Conservation (phyloP, 2,329 filamentous ascomycete genomes). For the Fonsecaea multimorphosa region DNA sequence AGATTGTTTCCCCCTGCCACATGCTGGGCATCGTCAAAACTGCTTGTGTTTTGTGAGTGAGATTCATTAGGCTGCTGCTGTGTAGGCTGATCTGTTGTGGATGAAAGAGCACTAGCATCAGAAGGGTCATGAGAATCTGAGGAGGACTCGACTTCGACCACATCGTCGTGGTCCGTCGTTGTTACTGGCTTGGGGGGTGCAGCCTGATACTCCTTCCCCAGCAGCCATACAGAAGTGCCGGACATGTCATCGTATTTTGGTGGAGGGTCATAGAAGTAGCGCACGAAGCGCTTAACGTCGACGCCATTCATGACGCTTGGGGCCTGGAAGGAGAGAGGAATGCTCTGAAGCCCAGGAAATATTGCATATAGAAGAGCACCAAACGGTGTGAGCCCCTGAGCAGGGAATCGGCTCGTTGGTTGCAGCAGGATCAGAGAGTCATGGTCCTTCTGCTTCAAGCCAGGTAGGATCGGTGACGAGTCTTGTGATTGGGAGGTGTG, state of each 20-base stretch:
- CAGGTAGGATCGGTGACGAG: constrained; percentile 7
- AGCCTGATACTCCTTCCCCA: constrained; percentile 65
- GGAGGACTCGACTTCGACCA: constrained; percentile 41
- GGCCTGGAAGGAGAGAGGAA: constrained; percentile 24
- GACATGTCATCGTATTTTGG: constrained; percentile 76
- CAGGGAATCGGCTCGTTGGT: neutral
- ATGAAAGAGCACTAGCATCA: constrained; percentile 33
- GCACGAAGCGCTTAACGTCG: constrained; percentile 82
- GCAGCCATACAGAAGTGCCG: constrained; percentile 80
- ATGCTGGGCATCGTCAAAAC: constrained; percentile 38
- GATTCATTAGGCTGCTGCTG: constrained; percentile 4
- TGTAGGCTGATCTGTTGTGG: constrained; percentile 23
- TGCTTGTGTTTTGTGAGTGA: constrained; percentile 28
- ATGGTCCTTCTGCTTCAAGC: constrained; percentile 18
- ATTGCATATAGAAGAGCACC: constrained; percentile 33
- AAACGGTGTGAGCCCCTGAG: constrained; percentile 17
- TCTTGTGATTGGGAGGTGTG: constrained; percentile 21
- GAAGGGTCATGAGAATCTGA: constrained; percentile 39
- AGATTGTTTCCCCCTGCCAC: constrained; percentile 33
- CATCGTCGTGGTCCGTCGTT: constrained; percentile 40
- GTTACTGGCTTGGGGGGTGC: constrained; percentile 38
- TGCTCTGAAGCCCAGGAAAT: constrained; percentile 31
- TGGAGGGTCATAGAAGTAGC: constrained; percentile 90
- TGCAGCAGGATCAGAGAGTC: constrained; percentile 3
- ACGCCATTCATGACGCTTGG: constrained; percentile 64